Percentiles rank a stretch among this genome's conserved stretches.
Conservation (phyloP, 75 land plant genomes). For the Gnetum montanum region DNA sequence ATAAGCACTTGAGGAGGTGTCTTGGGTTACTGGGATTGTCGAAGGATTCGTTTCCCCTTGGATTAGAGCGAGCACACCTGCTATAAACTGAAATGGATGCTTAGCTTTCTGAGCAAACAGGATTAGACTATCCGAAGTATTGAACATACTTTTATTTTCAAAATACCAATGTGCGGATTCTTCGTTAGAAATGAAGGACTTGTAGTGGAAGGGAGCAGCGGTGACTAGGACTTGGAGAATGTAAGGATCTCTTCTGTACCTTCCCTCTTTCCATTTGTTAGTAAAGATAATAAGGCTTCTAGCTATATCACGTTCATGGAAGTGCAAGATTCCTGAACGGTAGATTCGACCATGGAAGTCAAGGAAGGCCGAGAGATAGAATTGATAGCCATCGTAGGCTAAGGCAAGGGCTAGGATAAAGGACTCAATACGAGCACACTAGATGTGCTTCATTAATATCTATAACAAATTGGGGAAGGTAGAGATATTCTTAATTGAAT, state of each 20-base stretch:
- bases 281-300: constrained; percentile 9
- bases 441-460: background rate
- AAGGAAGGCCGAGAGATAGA: constrained; percentile 14
- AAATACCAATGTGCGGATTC: background rate
- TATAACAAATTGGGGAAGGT: background rate
- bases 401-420: constrained; percentile 4
- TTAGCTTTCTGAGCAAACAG: background rate
- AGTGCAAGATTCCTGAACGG: constrained; percentile 11
- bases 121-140: background rate
- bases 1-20: constrained; percentile 13
- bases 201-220: background rate
- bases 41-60: background rate
- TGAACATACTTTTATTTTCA: background rate
- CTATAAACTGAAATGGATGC: constrained; percentile 1
- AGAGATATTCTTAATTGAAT: background rate
- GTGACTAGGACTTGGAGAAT: background rate
- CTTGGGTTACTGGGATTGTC: constrained; percentile 11
- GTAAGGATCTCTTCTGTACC: background rate
- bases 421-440: constrained; percentile 3
- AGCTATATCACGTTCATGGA: constrained; percentile 18
- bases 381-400: constrained; percentile 4
- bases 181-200: background rate
- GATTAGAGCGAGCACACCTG: background rate
- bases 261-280: too few relatives aligned
- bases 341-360: constrained; percentile 22